Conservation (phyloP, 148 eudicot genomes). For the Spergularia marina region DNA sequence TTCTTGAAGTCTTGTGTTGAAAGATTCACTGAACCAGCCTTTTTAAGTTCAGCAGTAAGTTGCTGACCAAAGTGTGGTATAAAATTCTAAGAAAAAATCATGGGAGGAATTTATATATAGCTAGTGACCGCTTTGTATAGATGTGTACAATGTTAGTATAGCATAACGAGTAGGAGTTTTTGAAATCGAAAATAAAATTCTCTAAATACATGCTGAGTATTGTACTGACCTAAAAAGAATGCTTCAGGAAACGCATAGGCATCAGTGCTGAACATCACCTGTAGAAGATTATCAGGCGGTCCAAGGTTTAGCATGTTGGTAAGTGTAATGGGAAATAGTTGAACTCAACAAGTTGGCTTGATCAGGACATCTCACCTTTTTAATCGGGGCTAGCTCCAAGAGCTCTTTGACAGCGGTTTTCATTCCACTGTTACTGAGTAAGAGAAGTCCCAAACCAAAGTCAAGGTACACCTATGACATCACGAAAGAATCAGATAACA, state of each 20-base stretch:
- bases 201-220: neutral
- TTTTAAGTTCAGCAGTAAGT: neutral
- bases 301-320: no score
- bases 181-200: neutral
- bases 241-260: conserved; percentile 84
- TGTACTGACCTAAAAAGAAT: conserved; percentile 77
- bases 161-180: neutral
- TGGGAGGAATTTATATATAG: neutral
- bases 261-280: conserved; percentile 99
- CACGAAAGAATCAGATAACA: conserved; percentile 16
- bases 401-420: conserved; percentile 81
- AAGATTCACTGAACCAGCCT: neutral
- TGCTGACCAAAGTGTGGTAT: no score
- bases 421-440: conserved; percentile 87
- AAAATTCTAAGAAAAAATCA: neutral
- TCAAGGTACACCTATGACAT: conserved; percentile 72
- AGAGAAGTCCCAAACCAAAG: conserved; percentile 84
- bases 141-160: neutral
- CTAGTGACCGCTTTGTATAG: neutral
- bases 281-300: conserved; percentile 23
- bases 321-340: neutral
- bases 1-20: neutral
- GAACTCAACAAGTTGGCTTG: neutral
- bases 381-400: conserved; percentile 84
- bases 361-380: conserved; percentile 55